Conservation (phyloP, 2,329 filamentous ascomycete genomes). For the Ceratocystis harringtonii region DNA sequence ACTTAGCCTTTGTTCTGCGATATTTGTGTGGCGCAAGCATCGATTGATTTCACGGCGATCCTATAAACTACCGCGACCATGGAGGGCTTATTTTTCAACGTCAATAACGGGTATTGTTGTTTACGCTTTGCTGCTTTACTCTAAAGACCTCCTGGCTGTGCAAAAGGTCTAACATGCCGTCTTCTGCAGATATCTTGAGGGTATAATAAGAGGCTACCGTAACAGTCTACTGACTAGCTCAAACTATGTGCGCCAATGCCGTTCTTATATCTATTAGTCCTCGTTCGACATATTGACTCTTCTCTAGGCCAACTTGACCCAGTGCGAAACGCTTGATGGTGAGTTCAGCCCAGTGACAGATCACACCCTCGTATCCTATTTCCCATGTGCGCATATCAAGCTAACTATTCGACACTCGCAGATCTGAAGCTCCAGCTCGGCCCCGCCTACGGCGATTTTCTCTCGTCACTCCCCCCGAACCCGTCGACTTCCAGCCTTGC, state of each 20-base stretch:
- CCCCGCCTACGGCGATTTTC: slow-evolving; percentile 93
- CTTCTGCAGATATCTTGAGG: slow-evolving; percentile 72
- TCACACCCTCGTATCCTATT: neutral
- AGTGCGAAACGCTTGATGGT: slow-evolving; percentile 98
- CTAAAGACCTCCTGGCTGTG: neutral
- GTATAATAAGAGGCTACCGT: slow-evolving; percentile 91
- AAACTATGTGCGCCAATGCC: slow-evolving; percentile 47
- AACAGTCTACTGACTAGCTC: slow-evolving; percentile 79
- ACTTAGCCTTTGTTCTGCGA: neutral
- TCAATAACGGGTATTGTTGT: slow-evolving; percentile 63
- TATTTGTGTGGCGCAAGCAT: slow-evolving; percentile 5
- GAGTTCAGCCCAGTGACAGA: slow-evolving; percentile 21
- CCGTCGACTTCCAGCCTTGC: slow-evolving; percentile 92
- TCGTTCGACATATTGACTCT: neutral
- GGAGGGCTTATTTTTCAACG: slow-evolving; percentile 91
- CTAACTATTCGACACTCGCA: slow-evolving; percentile 25
- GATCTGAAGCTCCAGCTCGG: slow-evolving; percentile 96
- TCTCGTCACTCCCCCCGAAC: slow-evolving; percentile 83
- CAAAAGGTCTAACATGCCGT: slow-evolving; percentile 2
- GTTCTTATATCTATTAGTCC: neutral
- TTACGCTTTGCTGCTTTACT: neutral
- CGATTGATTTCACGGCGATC: slow-evolving; percentile 16
- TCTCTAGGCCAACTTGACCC: slow-evolving; percentile 82
- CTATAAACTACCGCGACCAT: slow-evolving; percentile 33
- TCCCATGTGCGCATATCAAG: slow-evolving; percentile 11